These are phyloP conservation scores for Nitzschia palea DNA, from an alignment of 108 stramenopile species.

Conservation along the genomic window DNA sequence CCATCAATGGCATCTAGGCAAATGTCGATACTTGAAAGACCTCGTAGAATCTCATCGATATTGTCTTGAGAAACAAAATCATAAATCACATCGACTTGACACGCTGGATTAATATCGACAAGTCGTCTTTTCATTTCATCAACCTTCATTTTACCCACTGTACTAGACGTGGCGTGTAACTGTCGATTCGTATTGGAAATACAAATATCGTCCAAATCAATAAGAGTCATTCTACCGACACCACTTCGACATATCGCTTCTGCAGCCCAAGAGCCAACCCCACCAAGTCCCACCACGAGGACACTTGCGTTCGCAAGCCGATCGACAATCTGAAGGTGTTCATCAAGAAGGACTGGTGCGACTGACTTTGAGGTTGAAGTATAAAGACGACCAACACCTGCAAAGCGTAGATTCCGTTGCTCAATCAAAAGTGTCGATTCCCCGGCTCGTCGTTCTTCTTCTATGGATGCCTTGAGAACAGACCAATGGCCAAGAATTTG, in stretches of 20 bases:
- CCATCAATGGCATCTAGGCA: conserved; percentile 84
- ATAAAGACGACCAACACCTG: conserved; percentile 42
- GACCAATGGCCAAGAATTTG: no score
- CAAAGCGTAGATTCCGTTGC: conserved; percentile 34
- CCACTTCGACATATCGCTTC: conserved; percentile 83
- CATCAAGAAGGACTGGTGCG: not conserved
- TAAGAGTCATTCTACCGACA: conserved; percentile 67
- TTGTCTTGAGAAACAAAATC: conserved; percentile 74
- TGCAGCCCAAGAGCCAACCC: conserved; percentile 86
- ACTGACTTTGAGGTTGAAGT: not conserved
- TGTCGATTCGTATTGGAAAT: conserved; percentile 86
- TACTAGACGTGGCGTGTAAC: conserved; percentile 62
- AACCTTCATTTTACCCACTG: conserved; percentile 75
- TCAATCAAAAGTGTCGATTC: not conserved
- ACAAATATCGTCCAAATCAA: conserved; percentile 87
- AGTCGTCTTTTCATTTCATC: conserved; percentile 69
- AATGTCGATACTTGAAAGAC: conserved; percentile 38
- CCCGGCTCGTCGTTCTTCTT: not conserved
- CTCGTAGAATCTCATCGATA: conserved; percentile 55
- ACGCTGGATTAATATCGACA: conserved; percentile 69
- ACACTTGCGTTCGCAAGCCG: conserved; percentile 57
- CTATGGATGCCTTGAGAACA: no score
- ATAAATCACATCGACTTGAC: conserved; percentile 62
- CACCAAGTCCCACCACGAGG: conserved; percentile 74
- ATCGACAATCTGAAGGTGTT: conserved; percentile 27